Percentiles rank a stretch among this genome's conserved stretches.
Evolutionary conservation across 1,284 basidiomycete genomes (phyloP).

Genomic region (Apiotrichum akiyoshidainum): DNA sequence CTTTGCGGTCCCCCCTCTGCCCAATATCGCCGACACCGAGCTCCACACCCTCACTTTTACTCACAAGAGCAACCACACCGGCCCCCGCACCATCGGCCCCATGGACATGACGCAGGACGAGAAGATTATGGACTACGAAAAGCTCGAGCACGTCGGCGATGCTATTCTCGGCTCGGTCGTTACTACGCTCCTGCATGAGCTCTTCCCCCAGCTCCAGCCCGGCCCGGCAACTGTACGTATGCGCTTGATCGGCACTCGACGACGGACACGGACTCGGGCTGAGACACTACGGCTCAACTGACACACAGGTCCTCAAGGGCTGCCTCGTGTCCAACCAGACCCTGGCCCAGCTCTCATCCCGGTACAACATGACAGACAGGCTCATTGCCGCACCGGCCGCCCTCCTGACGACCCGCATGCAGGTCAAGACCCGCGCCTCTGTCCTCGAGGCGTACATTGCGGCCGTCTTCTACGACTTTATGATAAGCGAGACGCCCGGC

Average conservation of each 20-base stretch:
- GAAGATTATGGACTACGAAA: conserved; percentile 37
- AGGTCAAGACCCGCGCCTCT: conserved; percentile 31
- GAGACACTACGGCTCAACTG: neutral
- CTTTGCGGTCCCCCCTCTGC: conserved; percentile 32
- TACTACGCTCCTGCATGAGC: conserved; percentile 37
- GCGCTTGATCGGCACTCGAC: too few species aligned
- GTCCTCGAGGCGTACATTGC: conserved; percentile 44
- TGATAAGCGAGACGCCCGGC: conserved; percentile 16
- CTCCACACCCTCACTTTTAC: conserved; percentile 27
- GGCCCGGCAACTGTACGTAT: conserved; percentile 38
- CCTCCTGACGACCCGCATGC: conserved; percentile 15
- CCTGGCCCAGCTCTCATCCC: conserved; percentile 30
- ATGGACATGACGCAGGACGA: conserved; percentile 12
- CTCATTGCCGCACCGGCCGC: conserved; percentile 24
- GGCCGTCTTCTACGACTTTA: conserved; percentile 35
- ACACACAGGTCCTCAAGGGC: conserved; percentile 30
- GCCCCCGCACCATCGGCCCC: conserved; percentile 8
- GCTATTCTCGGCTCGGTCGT: conserved; percentile 30
- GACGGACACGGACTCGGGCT: too few species aligned
- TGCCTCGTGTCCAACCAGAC: conserved; percentile 34
- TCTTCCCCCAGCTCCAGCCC: conserved; percentile 33
- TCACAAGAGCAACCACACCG: conserved; percentile 22
- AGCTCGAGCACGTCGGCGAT: conserved; percentile 47
- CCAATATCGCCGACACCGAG: conserved; percentile 26
- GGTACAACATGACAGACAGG: conserved; percentile 26